phyloP scores from a whole-genome alignment of 805 yeast species.

The Candida parachauliodes region DNA sequence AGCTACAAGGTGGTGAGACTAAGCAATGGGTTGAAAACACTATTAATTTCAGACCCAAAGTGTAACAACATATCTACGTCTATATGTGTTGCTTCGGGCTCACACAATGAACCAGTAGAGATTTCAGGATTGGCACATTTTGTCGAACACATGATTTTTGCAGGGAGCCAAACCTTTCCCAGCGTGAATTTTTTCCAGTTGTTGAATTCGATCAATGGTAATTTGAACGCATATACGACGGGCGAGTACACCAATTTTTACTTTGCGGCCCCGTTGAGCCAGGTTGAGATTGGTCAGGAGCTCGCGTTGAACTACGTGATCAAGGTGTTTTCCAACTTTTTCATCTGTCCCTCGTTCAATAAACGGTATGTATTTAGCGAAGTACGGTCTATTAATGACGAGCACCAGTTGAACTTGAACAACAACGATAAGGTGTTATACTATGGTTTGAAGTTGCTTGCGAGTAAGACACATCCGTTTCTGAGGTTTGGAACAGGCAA shows the following conservation, averaged over 20 bases:
- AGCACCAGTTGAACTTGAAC: conserved; percentile 54
- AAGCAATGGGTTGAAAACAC: conserved; percentile 63
- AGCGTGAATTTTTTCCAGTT: conserved; percentile 41
- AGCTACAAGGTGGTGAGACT: conserved; percentile 47
- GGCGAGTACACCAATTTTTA: conserved; percentile 64
- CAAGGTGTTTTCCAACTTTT: conserved; percentile 48
- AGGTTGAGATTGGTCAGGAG: conserved; percentile 19
- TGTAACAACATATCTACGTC: conserved; percentile 66
- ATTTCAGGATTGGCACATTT: conserved; percentile 80
- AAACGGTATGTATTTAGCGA: conserved; percentile 44
- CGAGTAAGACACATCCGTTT: conserved; percentile 50
- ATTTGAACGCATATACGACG: conserved; percentile 64
- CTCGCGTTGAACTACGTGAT: conserved; percentile 45
- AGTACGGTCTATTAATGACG: conserved; percentile 60
- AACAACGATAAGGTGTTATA: conserved; percentile 45
- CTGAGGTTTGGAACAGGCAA: conserved; percentile 66
- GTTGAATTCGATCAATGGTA: conserved; percentile 50
- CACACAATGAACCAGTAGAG: conserved; percentile 69
- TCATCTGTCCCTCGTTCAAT: conserved; percentile 50
- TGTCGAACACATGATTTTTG: conserved; percentile 24
- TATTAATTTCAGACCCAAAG: conserved; percentile 74
- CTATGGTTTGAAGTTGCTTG: conserved; percentile 55
- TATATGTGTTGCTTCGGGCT: conserved; percentile 74
- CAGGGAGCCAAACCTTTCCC: conserved; percentile 55
- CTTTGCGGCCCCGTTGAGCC: conserved; percentile 54